A percentile compares a stretch with the other conserved stretches of the same genome.
Evolutionary conservation across 805 yeast species (phyloP).

Genomic region (Zygotorulaspora sp.): DNA sequence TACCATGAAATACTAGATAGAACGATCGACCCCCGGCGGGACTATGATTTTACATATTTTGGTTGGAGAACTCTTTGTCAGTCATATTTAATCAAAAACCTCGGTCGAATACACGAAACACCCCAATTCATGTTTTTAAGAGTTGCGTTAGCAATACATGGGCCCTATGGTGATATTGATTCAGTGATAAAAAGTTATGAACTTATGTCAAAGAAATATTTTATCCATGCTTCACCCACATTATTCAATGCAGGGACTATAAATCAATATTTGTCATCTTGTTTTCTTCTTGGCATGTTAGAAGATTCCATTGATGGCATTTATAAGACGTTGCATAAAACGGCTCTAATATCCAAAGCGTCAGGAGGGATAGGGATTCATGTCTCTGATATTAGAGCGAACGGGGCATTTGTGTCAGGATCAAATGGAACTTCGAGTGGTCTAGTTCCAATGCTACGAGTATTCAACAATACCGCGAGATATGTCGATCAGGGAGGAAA

Average conservation of each 20-base stretch:
- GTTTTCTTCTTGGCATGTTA: slow-evolving; percentile 83
- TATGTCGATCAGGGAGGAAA: slow-evolving; percentile 98
- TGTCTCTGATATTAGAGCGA: slow-evolving; percentile 75
- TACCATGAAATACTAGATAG: slow-evolving; percentile 61
- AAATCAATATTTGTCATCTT: slow-evolving; percentile 79
- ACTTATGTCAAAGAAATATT: slow-evolving; percentile 76
- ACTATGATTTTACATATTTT: slow-evolving; percentile 70
- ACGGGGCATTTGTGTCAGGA: slow-evolving; percentile 83
- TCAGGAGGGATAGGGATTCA: slow-evolving; percentile 95
- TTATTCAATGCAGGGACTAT: slow-evolving; percentile 88
- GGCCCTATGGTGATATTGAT: slow-evolving; percentile 50
- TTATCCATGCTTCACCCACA: slow-evolving; percentile 94
- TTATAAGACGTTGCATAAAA: slow-evolving; percentile 75
- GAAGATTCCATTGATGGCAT: slow-evolving; percentile 95
- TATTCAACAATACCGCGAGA: slow-evolving; percentile 89
- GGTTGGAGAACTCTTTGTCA: slow-evolving; percentile 86
- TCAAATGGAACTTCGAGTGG: slow-evolving; percentile 91
- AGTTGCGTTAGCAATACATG: slow-evolving; percentile 87
- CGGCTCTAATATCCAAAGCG: slow-evolving; percentile 86
- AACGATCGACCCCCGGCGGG: slow-evolving; percentile 69
- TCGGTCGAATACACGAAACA: slow-evolving; percentile 51
- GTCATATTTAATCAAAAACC: slow-evolving; percentile 65
- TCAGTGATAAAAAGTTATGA: slow-evolving; percentile 74
- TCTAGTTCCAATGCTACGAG: slow-evolving; percentile 87
- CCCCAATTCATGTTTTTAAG: slow-evolving; percentile 88